These are phyloP conservation scores for Tricholoma sp. DNA, from an alignment of 768 basidiomycete genomes.

Conservation along the genomic window DNA sequence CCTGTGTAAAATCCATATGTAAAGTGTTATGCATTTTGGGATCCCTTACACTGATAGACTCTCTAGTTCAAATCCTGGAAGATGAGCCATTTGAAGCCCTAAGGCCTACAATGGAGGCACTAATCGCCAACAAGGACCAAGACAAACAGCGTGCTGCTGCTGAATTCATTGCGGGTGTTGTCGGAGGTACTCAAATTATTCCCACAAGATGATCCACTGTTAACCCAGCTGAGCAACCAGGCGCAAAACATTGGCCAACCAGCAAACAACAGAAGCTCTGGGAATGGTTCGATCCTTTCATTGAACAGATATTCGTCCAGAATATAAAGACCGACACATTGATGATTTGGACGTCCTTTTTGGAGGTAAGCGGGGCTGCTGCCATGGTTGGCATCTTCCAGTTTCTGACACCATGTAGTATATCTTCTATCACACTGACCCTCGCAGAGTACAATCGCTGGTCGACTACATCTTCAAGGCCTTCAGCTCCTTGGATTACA, in stretches of 20 bases:
- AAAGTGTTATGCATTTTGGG: slow-evolving; percentile 16
- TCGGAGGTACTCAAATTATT: slow-evolving; percentile 42
- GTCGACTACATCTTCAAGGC: slow-evolving; percentile 67
- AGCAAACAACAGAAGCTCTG: slow-evolving; percentile 66
- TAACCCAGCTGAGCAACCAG: slow-evolving; percentile 28
- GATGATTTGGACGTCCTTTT: slow-evolving; percentile 71
- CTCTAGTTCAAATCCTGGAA: slow-evolving; percentile 71
- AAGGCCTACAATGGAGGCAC: slow-evolving; percentile 53
- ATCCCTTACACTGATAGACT: slow-evolving; percentile 1
- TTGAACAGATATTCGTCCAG: slow-evolving; percentile 59
- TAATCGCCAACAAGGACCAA: slow-evolving; percentile 68
- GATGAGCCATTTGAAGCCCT: slow-evolving; percentile 63
- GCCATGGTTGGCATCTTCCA: not conserved
- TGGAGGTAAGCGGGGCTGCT: slow-evolving; percentile 44
- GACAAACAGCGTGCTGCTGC: slow-evolving; percentile 88
- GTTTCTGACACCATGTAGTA: slow-evolving; percentile 40
- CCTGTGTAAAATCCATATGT: slow-evolving; percentile 75
- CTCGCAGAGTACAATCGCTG: slow-evolving; percentile 75
- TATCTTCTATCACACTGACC: slow-evolving; percentile 74
- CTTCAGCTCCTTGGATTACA: slow-evolving; percentile 68
- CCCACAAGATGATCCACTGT: not conserved
- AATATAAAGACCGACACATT: slow-evolving; percentile 82
- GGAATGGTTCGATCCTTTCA: slow-evolving; percentile 73
- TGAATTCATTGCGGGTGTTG: slow-evolving; percentile 73
- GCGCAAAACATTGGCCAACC: slow-evolving; percentile 84